Percentiles rank a stretch among this genome's conserved stretches.
These are phyloP conservation scores for Angomonas ambiguus DNA, from an alignment of 208 protist species.

Conservation along the genomic window DNA sequence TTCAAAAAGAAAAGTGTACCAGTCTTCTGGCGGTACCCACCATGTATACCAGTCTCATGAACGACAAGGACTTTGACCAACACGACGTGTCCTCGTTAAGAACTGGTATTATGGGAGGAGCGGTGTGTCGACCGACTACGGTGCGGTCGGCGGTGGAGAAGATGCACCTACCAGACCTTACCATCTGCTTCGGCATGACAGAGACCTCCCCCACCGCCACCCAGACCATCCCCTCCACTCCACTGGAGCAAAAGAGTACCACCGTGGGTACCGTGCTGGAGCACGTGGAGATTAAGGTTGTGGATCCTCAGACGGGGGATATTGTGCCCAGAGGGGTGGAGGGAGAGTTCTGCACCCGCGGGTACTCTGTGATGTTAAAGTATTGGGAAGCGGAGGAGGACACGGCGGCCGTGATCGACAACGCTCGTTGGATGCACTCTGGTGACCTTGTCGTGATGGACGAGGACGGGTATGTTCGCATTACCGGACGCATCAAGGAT, in stretches of 20 bases:
- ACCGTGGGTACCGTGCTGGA: neutral
- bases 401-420: neutral
- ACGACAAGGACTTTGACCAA: neutral
- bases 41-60: neutral
- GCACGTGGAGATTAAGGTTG: neutral
- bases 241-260: neutral
- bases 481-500: slow-evolving; percentile 3
- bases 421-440: neutral
- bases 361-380: slow-evolving; percentile 1
- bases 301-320: neutral
- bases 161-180: neutral
- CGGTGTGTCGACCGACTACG: neutral
- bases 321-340: neutral
- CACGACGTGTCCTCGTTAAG: neutral
- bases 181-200: neutral
- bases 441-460: neutral
- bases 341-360: neutral
- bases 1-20: neutral
- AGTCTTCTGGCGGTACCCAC: neutral
- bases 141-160: neutral
- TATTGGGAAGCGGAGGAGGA: neutral
- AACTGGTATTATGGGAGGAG: neutral
- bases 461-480: neutral
- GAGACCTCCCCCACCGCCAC: slow-evolving; percentile 4
- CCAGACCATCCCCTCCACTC: neutral